phyloP scores from a whole-genome alignment of 2,329 filamentous ascomycete genomes.

The Endoconidiophora polonica region DNA sequence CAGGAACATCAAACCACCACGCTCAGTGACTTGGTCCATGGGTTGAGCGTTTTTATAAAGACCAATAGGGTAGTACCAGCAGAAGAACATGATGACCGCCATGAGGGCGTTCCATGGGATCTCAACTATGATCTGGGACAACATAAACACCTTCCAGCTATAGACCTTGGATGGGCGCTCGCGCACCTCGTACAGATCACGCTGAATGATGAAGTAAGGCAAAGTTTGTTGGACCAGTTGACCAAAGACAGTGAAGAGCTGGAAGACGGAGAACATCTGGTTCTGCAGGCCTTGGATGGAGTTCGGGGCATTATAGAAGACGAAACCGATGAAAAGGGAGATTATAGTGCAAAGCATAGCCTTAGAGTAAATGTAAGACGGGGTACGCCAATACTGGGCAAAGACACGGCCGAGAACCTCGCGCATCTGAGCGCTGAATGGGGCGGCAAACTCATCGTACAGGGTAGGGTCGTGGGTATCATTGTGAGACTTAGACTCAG shows the following conservation, averaged over 20 bases:
- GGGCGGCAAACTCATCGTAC: slow-evolving; percentile 67
- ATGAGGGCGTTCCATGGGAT: slow-evolving; percentile 70
- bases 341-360: slow-evolving; percentile 45
- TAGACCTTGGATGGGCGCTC: slow-evolving; percentile 75
- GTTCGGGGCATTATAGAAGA: slow-evolving; percentile 57
- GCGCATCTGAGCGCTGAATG: slow-evolving; percentile 49
- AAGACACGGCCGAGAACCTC: slow-evolving; percentile 61
- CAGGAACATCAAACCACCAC: slow-evolving; percentile 65
- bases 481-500: slow-evolving; percentile 24
- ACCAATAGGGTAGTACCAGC: slow-evolving; percentile 76
- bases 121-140: slow-evolving; percentile 70
- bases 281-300: slow-evolving; percentile 67
- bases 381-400: slow-evolving; percentile 83
- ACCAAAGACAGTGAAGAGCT: slow-evolving; percentile 67
- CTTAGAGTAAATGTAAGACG: slow-evolving; percentile 80
- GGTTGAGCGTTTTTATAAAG: slow-evolving; percentile 52
- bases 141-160: slow-evolving; percentile 71
- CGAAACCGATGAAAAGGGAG: slow-evolving; percentile 66
- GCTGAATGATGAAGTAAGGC: slow-evolving; percentile 72
- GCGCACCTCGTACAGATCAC: slow-evolving; percentile 67
- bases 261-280: slow-evolving; percentile 75
- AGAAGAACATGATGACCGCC: slow-evolving; percentile 59
- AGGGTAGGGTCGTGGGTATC: slow-evolving; percentile 23
- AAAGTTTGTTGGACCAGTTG: slow-evolving; percentile 66
- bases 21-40: slow-evolving; percentile 44